Conservation (phyloP, 371 early-diverging fungal genomes). For the Gilbertella persicaria region DNA sequence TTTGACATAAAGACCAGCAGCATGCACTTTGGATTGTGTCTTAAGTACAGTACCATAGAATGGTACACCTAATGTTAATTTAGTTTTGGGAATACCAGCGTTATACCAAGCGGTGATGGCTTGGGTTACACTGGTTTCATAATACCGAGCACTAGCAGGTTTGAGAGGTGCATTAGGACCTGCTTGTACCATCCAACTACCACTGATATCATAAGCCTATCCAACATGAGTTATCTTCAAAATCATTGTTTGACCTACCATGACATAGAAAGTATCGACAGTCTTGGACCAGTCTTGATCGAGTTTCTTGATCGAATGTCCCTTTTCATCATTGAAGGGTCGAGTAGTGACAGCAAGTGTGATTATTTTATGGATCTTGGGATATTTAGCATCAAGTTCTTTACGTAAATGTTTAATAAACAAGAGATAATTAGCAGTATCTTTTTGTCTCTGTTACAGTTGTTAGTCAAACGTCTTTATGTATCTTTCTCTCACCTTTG, state of each 20-base stretch:
- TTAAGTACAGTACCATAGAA: constrained; percentile 60
- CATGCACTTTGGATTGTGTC: constrained; percentile 8
- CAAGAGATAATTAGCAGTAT: constrained; percentile 52
- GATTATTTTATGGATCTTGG: constrained; percentile 61
- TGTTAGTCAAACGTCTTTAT: too few relatives aligned
- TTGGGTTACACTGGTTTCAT: too few relatives aligned
- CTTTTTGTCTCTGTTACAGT: constrained; percentile 44
- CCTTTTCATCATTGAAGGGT: constrained; percentile 52
- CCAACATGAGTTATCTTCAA: too few relatives aligned
- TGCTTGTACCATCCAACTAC: constrained; percentile 60
- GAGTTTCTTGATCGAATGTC: constrained; percentile 40
- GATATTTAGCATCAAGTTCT: constrained; percentile 50
- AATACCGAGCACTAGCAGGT: constrained; percentile 29
- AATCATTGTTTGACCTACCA: too few relatives aligned
- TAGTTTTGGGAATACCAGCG: constrained; percentile 60
- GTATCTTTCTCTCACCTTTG: constrained; percentile 20
- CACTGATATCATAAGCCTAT: constrained; percentile 44
- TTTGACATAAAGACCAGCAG: too few relatives aligned
- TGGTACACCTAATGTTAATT: constrained; percentile 61
- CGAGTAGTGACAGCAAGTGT: constrained; percentile 70
- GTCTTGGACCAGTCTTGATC: constrained; percentile 57
- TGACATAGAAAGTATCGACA: constrained; percentile 66
- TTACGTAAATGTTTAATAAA: constrained; percentile 61
- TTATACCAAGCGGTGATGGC: constrained; percentile 56
- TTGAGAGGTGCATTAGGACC: constrained; percentile 68